Evolutionary conservation across 305 asterid species (phyloP).

Genomic region (Solanum hybrid): DNA sequence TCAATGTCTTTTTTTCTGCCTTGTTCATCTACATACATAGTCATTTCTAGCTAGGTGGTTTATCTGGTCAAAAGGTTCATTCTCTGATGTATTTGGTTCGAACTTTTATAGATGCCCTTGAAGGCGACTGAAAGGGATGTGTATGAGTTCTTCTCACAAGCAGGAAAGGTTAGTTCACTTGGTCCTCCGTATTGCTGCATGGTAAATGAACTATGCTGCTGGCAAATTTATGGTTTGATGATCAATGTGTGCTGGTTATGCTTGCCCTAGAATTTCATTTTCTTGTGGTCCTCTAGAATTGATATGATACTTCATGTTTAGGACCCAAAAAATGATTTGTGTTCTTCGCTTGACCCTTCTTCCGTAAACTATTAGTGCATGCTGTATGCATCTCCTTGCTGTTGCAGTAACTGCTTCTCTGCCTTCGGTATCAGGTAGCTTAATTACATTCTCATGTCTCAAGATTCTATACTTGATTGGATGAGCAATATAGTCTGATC

Average conservation of each 20-base stretch:
- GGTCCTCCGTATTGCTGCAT: background rate
- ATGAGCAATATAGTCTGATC: constrained; percentile 2
- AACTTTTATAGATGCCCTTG: constrained; percentile 74
- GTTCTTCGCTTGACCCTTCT: constrained; percentile 11
- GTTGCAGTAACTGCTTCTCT: constrained; percentile 11
- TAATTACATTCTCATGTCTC: constrained; percentile 1
- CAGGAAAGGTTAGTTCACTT: constrained; percentile 66
- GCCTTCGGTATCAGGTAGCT: constrained; percentile 14
- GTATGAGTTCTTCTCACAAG: constrained; percentile 88
- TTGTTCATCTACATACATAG: background rate
- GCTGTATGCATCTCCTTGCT: constrained; percentile 12
- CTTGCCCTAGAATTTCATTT: background rate
- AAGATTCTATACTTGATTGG: constrained; percentile 8
- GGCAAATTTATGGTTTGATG: background rate
- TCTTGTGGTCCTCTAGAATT: background rate
- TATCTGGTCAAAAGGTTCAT: background rate
- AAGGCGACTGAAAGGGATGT: constrained; percentile 97
- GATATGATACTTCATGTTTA: constrained; percentile 6
- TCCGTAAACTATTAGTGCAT: constrained; percentile 9
- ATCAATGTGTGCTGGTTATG: background rate
- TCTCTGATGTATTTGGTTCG: background rate
- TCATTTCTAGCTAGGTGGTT: background rate
- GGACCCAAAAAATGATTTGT: constrained; percentile 7
- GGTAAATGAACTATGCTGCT: background rate
- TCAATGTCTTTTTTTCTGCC: background rate